Conservation (phyloP, 257 asterid genomes). For the Knoxia roxburghii region DNA sequence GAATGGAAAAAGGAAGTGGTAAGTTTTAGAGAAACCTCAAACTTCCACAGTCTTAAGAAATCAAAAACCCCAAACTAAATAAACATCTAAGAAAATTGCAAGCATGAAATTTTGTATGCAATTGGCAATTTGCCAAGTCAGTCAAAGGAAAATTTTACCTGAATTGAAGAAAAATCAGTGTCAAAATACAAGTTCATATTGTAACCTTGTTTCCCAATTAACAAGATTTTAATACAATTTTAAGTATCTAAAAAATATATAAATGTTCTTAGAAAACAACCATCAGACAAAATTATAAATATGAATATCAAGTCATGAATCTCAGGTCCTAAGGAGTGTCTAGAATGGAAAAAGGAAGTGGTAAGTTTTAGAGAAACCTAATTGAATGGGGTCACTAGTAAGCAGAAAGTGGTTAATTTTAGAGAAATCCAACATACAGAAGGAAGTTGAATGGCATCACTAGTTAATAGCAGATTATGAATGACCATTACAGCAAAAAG, state of each 20-base stretch:
- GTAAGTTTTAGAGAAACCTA: not conserved
- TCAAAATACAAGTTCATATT: too few species aligned
- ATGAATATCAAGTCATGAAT: not conserved
- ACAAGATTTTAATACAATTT: too few species aligned
- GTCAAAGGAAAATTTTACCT: too few species aligned
- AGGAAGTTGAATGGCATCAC: not conserved
- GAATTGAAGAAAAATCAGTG: too few species aligned
- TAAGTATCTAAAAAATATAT: too few species aligned
- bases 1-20: not conserved
- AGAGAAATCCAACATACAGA: not conserved
- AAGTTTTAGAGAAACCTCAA: not conserved
- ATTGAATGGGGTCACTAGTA: too few species aligned
- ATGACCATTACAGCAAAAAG: not conserved
- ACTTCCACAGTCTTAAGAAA: not conserved
- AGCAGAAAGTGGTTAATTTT: too few species aligned
- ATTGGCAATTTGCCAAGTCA: too few species aligned
- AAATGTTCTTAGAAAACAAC: too few species aligned
- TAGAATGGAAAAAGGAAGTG: not conserved
- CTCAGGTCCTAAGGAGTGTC: not conserved
- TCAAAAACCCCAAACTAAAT: not conserved
- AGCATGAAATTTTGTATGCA: too few species aligned
- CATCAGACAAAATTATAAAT: not conserved
- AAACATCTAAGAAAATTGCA: not conserved
- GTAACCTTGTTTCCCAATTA: too few species aligned
- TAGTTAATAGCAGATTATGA: not conserved